Evolutionary conservation across 306 rosid genomes (phyloP).

Genomic region (Quillaja saponaria): DNA sequence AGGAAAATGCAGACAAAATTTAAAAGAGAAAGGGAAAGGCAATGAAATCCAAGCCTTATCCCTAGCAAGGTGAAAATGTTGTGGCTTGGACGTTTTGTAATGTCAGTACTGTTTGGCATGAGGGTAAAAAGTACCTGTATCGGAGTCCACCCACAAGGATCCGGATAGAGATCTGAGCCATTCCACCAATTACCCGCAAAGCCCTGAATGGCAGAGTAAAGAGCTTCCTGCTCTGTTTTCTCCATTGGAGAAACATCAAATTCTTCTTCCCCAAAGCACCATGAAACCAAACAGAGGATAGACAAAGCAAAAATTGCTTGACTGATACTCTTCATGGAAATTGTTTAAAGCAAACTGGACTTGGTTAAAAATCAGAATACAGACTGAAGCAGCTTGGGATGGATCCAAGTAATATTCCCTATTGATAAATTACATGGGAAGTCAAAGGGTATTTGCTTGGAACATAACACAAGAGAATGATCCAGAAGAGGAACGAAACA

Average conservation of each 20-base stretch:
- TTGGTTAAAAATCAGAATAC: not conserved
- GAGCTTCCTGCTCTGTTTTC: constrained; percentile 64
- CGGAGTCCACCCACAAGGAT: constrained; percentile 99
- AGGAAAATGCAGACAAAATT: not conserved
- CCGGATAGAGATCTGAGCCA: constrained; percentile 96
- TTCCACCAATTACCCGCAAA: constrained; percentile 94
- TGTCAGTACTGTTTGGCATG: not conserved
- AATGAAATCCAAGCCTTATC: constrained; percentile 1
- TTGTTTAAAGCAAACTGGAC: constrained; percentile 1
- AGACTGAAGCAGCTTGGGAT: constrained; percentile 20
- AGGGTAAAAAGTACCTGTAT: constrained; percentile 64
- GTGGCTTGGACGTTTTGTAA: constrained; percentile 19
- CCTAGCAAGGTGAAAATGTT: constrained; percentile 21
- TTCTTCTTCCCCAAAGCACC: constrained; percentile 51
- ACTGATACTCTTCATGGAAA: constrained; percentile 41
- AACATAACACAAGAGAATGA: constrained; percentile 6
- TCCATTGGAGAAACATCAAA: constrained; percentile 72
- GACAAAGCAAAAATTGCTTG: constrained; percentile 34
- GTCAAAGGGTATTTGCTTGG: not conserved
- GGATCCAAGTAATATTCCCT: constrained; percentile 23
- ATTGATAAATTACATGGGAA: constrained; percentile 23
- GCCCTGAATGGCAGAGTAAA: constrained; percentile 80
- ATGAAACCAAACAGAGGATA: constrained; percentile 37
- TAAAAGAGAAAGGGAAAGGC: not conserved
- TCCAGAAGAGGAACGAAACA: constrained; percentile 23